phyloP scores from a whole-genome alignment of 345 rosid species.

The Cardamine occulta region DNA sequence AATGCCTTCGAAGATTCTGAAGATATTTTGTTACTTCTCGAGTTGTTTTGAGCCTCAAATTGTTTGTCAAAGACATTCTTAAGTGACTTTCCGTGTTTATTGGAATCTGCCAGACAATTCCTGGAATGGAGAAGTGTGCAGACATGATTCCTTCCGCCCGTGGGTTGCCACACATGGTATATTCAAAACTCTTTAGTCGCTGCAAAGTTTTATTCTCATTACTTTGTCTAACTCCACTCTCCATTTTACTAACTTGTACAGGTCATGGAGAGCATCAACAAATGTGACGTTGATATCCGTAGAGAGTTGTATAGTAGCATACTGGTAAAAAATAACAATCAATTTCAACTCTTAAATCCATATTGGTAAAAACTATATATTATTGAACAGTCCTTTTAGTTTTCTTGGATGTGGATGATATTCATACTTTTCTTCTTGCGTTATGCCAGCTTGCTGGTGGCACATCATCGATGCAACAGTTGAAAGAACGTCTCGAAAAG shows the following conservation, averaged over 20 bases:
- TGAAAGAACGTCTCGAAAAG: constrained; percentile 98
- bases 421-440: constrained; percentile 11
- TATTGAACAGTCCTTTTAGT: not conserved
- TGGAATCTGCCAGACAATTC: constrained; percentile 70
- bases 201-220: constrained; percentile 8
- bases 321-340: constrained; percentile 63
- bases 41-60: constrained; percentile 7
- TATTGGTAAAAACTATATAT: not conserved
- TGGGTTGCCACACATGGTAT: constrained; percentile 96
- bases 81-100: constrained; percentile 16
- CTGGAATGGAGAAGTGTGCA: constrained; percentile 75
- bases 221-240: constrained; percentile 14
- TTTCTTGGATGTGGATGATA: constrained; percentile 20
- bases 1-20: no score
- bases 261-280: constrained; percentile 95
- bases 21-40: constrained; percentile 21
- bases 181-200: constrained; percentile 16
- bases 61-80: not conserved
- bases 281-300: constrained; percentile 92
- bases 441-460: constrained; percentile 93
- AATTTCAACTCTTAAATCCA: not conserved
- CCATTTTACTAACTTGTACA: constrained; percentile 42
- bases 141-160: constrained; percentile 67
- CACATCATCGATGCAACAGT: constrained; percentile 97
- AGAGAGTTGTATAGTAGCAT: constrained; percentile 92